Evolutionary conservation across 2,329 filamentous ascomycete species (phyloP).

Genomic region (Colletotrichum sp.): DNA sequence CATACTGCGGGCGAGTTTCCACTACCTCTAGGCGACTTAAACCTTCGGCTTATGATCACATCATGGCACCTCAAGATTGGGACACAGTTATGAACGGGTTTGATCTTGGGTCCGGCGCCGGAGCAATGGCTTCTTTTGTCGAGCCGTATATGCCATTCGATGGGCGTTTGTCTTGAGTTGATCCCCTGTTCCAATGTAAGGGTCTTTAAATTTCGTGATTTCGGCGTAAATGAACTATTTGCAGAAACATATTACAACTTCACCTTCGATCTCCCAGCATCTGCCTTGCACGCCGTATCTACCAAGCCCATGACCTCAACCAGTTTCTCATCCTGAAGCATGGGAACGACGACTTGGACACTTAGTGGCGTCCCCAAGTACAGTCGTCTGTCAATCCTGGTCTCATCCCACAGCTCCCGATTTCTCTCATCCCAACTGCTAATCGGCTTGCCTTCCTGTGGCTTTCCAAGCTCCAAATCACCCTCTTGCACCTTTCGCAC

Average conservation of each 20-base stretch:
- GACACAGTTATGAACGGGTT: neutral
- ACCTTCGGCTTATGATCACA: neutral
- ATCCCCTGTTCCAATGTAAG: neutral
- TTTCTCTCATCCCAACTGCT: conserved; percentile 7
- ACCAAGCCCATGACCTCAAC: conserved; percentile 6
- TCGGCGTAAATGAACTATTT: neutral
- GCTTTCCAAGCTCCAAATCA: neutral
- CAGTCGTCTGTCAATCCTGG: neutral
- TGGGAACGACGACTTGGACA: conserved; percentile 12
- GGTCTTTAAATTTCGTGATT: neutral
- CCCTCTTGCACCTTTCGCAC: neutral
- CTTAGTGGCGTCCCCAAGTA: conserved; percentile 6
- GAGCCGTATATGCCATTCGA: neutral
- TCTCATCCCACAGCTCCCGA: conserved; percentile 12
- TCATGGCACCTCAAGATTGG: neutral
- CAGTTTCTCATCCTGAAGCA: conserved; percentile 1
- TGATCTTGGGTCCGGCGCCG: neutral
- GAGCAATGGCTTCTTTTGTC: neutral
- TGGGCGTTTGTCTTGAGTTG: neutral
- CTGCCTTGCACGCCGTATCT: neutral
- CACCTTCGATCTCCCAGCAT: neutral
- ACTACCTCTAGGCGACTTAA: neutral
- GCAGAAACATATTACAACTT: neutral
- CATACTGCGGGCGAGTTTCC: neutral
- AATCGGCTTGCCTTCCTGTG: neutral